Evolutionary conservation across 176 grass and related monocot species (phyloP), one percentile per base, ranked within the genome.

Genomic region (Lolium perenne): DNA sequence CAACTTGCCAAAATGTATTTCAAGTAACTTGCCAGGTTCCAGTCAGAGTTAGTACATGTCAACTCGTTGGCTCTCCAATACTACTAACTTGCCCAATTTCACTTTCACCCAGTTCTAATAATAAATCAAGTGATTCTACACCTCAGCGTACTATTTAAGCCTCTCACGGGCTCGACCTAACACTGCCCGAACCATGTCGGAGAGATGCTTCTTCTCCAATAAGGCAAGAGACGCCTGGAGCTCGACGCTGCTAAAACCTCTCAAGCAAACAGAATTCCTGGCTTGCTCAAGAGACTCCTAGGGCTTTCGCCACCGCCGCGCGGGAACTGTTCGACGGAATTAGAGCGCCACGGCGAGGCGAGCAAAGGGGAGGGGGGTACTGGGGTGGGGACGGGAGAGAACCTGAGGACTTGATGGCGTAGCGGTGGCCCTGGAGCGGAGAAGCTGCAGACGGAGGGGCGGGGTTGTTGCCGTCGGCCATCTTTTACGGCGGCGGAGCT

Each of bases 371-470:
- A 78, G 6, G 8, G 8, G 55, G 73, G n/a, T 41, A 26, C 46
- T 16, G 62, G 76, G 16, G 47, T 29, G 21, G 49, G 67, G 17
- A 8, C 12, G 15, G 62, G 56, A 32, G 22, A 8, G 45, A 4
- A 95, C 94, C 94, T 91, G 94, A 87, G n/a, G 81, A 83, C 55
- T 93, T 95, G 65, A 93, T 80, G 65, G 89, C 77, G 10, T 85
- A 82, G 3, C 94, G 91, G 80, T 81, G 91, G 66, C 89, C 35
- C 40, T 91, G 86, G 14, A 62, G 71, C 62, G 86, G 77, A n/a
- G 71, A 81, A 45, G 51, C 57, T 6, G 70, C 61, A 72, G 76
- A 57, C 23, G 79, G 71, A 46, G 70, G 71, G 38, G 76, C 15
- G 61, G 86, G 55, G 86, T 73, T 14, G 80, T 84, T 80, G 49